Base-by-base conservation (phyloP, 1,284 basidiomycete species). In the Mrakiaceae sp. region DNA sequence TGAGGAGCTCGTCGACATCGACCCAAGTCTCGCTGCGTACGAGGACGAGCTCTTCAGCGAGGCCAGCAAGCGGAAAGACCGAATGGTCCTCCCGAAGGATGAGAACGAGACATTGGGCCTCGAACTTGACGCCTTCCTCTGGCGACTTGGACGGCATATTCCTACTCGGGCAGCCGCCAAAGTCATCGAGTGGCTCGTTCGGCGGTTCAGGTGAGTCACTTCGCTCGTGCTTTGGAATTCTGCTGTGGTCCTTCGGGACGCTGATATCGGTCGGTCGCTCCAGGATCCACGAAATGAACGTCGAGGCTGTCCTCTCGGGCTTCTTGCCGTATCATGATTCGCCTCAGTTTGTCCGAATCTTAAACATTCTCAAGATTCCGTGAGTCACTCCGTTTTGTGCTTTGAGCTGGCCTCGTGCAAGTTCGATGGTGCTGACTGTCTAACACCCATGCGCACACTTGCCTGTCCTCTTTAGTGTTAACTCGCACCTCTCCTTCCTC, bases 251-350 rank as follows among this genome's bases (percentile, higher is more conserved):
- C 5, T n/a, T 46, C 2, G 42, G 5, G 5, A 16, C 4, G 55
- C 55, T 57, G 43, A n/a, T 12, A 0, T 11, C 27, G 4, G 43
- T 57, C 12, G 42, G 8, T 7, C 12, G 42, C 42, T 56, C 5
- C 71, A 95, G 94, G 72, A 84, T 98, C 50, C 84, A 98, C 74
- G 93, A 98, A 73, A 93, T 97, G 79, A 96, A 97, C 72, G 81
- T 93, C 52, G 81, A 87, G 58, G 81, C 82, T n/a, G 71, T 94
- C 27, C 80, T 98, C 5, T 78, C 85, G 11, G 79, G 91, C 16
- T 98, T 98, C 76, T 77, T 98, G 43, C 96, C 96, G 0, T 98
- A 95, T 74, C 92, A 98, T 72, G 90, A 93, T 70, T 91, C 95
- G 2, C 86, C 88, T 0, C 93, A 98, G 73, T 98, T 98, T 75